Base-by-base conservation (phyloP, 2,329 filamentous ascomycete genomes). In the Scedosporium minutisporum region DNA sequence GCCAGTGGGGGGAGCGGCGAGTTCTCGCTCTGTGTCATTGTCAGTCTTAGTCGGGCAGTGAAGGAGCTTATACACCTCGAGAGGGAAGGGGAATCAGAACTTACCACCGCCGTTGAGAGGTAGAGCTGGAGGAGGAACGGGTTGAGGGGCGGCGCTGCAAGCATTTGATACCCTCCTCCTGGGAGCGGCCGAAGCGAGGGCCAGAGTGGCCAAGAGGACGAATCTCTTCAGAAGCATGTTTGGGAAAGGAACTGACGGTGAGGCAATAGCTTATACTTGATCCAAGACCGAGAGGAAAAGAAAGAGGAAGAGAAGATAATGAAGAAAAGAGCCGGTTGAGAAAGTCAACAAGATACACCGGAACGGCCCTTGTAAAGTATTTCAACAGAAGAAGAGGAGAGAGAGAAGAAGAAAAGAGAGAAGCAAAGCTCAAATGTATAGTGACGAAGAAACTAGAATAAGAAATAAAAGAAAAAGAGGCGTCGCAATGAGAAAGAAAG, bases 31-130 rank as follows among this genome's bases (percentile, higher is more conserved):
- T 65, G 3, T 42, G 14, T 33, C 44, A 29, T 48, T 44, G 65
- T 66, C 23, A 67, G 58, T 64, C 48, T 58, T 38, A 14, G 42
- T 27, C 12, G 18, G 9, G 18, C 16, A 46, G 23, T 7, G 21
- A 27, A 23, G 14, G 21, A 46, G 21, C 16, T 21, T 10, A 42
- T 14, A 33, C n/a, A 12, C 23, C 10, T 3, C 2, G 6, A 18
- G 57, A 33, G 29, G 10, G 33, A 59, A n/a, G n/a, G n/a, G 27
- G 58, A 46, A 58, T 12, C 14, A 23, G 27, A 46, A 73, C 73
- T 70, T 70, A 76, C 74, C 67, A 65, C 70, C 71, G 53, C 74
- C 75, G 21, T 70, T 79, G 61, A 70, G 70, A 38, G 77, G 79
- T 14, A 82, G 70, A 23, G 57, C 57, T 9, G 57, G 57, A 57